Evolutionary conservation across 768 basidiomycete species (phyloP).

Genomic region (Leccinum incarnatum): DNA sequence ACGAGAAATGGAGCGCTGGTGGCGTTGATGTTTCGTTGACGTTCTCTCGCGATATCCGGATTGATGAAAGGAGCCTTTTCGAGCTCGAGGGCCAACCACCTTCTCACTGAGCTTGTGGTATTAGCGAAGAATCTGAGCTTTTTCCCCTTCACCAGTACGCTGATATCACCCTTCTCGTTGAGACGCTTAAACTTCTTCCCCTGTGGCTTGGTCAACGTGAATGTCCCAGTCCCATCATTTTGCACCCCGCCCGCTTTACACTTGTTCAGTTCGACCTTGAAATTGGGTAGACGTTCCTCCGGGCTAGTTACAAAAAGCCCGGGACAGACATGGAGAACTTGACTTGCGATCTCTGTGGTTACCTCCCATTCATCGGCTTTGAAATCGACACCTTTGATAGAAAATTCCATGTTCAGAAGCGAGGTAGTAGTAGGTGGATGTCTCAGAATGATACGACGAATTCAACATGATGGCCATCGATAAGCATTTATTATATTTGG

Average conservation of each 20-base stretch:
- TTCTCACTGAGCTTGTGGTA: slow-evolving; percentile 2
- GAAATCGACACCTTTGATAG: slow-evolving; percentile 31
- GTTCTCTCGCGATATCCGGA: slow-evolving; percentile 53
- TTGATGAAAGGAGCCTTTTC: slow-evolving; percentile 55
- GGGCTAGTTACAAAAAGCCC: slow-evolving; percentile 25
- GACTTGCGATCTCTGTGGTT: slow-evolving; percentile 48
- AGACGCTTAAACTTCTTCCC: slow-evolving; percentile 48
- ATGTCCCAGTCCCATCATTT: slow-evolving; percentile 51
- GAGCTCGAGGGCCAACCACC: slow-evolving; percentile 34
- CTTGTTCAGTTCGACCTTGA: slow-evolving; percentile 52
- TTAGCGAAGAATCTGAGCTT: slow-evolving; percentile 35
- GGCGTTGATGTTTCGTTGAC: slow-evolving; percentile 39
- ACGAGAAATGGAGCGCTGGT: slow-evolving; percentile 53
- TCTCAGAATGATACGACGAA: background rate
- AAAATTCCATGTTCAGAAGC: slow-evolving; percentile 37
- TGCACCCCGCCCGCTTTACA: slow-evolving; percentile 49
- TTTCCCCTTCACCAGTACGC: slow-evolving; percentile 39
- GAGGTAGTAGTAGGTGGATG: background rate
- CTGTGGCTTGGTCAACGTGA: slow-evolving; percentile 30
- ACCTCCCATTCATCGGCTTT: slow-evolving; percentile 53
- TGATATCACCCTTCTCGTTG: slow-evolving; percentile 37
- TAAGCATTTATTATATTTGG: background rate
- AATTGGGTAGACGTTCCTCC: slow-evolving; percentile 47
- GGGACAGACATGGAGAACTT: slow-evolving; percentile 47
- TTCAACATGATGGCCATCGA: background rate